These are phyloP conservation scores for Flaveria bidentis DNA, from an alignment of 129 eudicot genomes.

Conservation along the genomic window DNA sequence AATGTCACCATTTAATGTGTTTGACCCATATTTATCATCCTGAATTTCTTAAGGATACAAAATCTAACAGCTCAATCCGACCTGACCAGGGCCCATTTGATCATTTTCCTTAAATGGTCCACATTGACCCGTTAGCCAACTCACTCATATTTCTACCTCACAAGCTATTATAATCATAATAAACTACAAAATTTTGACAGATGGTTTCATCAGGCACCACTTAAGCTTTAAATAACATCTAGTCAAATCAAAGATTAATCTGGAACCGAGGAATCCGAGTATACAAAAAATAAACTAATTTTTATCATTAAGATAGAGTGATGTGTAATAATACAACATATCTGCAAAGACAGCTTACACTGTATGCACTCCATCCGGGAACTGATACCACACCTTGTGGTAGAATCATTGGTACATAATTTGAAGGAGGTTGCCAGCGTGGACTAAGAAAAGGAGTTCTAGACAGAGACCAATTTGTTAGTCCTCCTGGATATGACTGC, in stretches of 20 bases:
- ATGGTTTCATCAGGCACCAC: not conserved
- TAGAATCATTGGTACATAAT: conserved; percentile 65
- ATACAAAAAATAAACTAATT: not conserved
- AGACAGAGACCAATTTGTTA: conserved; percentile 64
- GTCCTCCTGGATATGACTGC: conserved; percentile 66
- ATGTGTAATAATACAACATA: conserved; percentile 2
- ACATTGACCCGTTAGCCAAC: not conserved
- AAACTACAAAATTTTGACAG: not conserved
- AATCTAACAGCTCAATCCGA: not conserved
- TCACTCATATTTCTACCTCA: not conserved
- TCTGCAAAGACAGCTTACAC: conserved; percentile 48
- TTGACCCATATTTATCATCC: no score
- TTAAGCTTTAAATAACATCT: not conserved
- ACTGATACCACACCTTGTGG: conserved; percentile 81
- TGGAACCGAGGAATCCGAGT: not conserved
- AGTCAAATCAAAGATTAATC: not conserved
- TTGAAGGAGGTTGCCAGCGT: conserved; percentile 84
- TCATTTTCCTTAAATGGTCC: not conserved
- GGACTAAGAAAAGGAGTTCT: conserved; percentile 64
- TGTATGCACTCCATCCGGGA: conserved; percentile 82
- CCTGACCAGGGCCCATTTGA: not conserved
- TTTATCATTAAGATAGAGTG: not conserved
- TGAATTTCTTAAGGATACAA: not conserved
- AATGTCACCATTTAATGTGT: no score
- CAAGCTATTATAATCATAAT: not conserved